Evolutionary conservation across 2,329 filamentous ascomycete species (phyloP).

Genomic region (Falciphora oryzae): DNA sequence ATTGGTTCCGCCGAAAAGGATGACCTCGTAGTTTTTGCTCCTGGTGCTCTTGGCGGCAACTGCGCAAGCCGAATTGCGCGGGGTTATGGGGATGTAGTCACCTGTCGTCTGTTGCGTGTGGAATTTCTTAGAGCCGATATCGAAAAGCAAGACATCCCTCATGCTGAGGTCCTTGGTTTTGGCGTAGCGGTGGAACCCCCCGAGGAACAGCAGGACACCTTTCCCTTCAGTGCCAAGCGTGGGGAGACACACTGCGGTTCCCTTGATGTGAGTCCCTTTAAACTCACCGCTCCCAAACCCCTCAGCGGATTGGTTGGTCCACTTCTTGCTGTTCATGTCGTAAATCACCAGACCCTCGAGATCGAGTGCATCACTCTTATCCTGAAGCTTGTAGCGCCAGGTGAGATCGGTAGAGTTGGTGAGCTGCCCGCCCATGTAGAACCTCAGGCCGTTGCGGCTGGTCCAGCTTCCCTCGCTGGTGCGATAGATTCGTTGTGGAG

Average conservation of each 20-base stretch:
- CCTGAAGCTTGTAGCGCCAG: too few species aligned
- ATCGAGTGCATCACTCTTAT: too few species aligned
- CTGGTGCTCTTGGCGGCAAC: not conserved
- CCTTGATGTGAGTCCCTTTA: not conserved
- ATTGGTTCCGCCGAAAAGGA: not conserved
- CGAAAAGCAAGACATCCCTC: not conserved
- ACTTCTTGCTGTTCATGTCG: slow-evolving; percentile 1
- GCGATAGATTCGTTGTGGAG: not conserved
- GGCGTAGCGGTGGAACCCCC: not conserved
- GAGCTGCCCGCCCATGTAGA: slow-evolving; percentile 1
- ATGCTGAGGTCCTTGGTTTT: not conserved
- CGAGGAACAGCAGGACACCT: not conserved
- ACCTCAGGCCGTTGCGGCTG: not conserved
- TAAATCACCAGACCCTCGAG: slow-evolving; percentile 1
- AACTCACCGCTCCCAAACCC: not conserved
- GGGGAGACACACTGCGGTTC: not conserved
- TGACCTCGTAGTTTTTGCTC: not conserved
- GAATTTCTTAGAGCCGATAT: not conserved
- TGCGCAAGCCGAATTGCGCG: not conserved
- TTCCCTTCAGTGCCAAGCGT: not conserved
- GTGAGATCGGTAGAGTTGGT: not conserved
- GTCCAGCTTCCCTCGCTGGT: not conserved
- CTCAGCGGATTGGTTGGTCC: slow-evolving; percentile 5
- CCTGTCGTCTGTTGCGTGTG: slow-evolving; percentile 2
- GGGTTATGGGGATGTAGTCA: not conserved